Percentiles rank a stretch among this genome's conserved stretches.
phyloP scores from a whole-genome alignment of 352 stramenopile species.

The Globisporangium paddicum region DNA sequence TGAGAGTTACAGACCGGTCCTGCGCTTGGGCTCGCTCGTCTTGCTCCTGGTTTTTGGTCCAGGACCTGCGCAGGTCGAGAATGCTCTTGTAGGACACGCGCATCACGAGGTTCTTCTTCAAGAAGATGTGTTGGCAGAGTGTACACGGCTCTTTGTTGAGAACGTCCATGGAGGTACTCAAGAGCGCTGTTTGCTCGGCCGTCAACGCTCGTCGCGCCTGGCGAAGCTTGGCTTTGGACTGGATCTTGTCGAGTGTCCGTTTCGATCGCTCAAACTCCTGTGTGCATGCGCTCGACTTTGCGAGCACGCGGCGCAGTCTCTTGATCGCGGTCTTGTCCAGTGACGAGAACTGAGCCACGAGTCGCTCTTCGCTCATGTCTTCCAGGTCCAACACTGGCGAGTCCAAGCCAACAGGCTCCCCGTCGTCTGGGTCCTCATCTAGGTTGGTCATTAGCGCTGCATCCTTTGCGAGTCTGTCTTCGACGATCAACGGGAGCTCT shows the following conservation, averaged over 20 bases:
- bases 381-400: slow-evolving; percentile 30
- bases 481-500: slow-evolving; percentile 25
- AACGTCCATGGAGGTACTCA: slow-evolving; percentile 44
- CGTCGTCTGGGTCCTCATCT: slow-evolving; percentile 11
- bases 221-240: slow-evolving; percentile 29
- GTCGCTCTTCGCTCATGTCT: slow-evolving; percentile 52
- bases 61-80: slow-evolving; percentile 42
- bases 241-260: slow-evolving; percentile 50
- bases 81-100: slow-evolving; percentile 67
- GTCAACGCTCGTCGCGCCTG: slow-evolving; percentile 28
- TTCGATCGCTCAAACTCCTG: slow-evolving; percentile 56
- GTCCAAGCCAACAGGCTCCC: not conserved
- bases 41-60: slow-evolving; percentile 12
- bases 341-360: slow-evolving; percentile 42
- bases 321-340: slow-evolving; percentile 50
- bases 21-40: not conserved
- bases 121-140: slow-evolving; percentile 48
- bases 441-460: slow-evolving; percentile 1
- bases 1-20: not conserved
- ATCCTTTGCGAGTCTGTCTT: slow-evolving; percentile 12
- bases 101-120: slow-evolving; percentile 50
- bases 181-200: slow-evolving; percentile 37
- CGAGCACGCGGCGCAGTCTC: slow-evolving; percentile 48
- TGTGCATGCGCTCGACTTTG: slow-evolving; percentile 48
- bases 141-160: slow-evolving; percentile 53